Evolutionary conservation across 2,329 filamentous ascomycete species (phyloP).

Genomic region (Hypoxylon sp.): DNA sequence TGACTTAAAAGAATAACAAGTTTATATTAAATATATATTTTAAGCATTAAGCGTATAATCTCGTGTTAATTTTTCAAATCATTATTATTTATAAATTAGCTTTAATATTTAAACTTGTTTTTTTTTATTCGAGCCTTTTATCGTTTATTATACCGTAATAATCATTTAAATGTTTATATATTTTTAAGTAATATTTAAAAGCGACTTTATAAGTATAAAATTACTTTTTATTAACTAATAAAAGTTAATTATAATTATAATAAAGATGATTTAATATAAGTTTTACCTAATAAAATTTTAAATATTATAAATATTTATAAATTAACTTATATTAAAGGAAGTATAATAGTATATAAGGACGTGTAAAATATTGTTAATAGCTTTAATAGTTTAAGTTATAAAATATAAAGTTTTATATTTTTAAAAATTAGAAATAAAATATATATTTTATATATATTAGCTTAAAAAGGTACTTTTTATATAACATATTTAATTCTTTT

Average conservation of each 20-base stretch:
- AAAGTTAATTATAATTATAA: slow-evolving; percentile 5
- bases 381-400: not conserved
- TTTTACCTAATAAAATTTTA: not conserved
- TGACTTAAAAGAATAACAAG: not conserved
- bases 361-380: not conserved
- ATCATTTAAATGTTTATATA: not conserved
- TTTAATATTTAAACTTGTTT: not conserved
- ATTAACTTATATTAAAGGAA: not conserved
- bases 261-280: slow-evolving; percentile 6
- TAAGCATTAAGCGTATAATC: not conserved
- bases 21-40: too few relatives aligned
- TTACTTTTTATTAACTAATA: not conserved
- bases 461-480: too few relatives aligned
- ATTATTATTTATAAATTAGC: not conserved
- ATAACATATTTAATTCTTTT: not conserved
- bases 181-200: not conserved
- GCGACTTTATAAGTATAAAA: not conserved
- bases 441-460: not conserved
- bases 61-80: not conserved
- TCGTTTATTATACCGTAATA: not conserved
- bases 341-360: not conserved
- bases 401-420: not conserved
- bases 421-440: not conserved
- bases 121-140: not conserved
- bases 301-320: not conserved